Evolutionary conservation across 768 basidiomycete genomes (phyloP).

Genomic region (Kwoniella botswanensis): DNA sequence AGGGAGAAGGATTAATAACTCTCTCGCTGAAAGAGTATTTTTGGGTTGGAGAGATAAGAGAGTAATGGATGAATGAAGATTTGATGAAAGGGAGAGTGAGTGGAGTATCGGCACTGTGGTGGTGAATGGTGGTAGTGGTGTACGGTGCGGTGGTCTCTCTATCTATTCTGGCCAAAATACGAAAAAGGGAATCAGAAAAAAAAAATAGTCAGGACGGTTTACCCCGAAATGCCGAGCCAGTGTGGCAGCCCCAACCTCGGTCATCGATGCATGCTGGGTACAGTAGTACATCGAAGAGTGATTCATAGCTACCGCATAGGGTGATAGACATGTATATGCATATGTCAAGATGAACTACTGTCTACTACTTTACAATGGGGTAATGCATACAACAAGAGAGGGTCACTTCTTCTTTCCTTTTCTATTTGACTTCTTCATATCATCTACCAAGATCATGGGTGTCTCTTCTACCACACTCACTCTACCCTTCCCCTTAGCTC

Average conservation of each 20-base stretch:
- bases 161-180: not conserved
- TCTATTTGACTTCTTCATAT: constrained; percentile 1
- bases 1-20: constrained; percentile 7
- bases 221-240: not conserved
- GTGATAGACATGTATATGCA: no score
- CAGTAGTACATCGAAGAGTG: no score
- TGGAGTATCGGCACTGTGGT: constrained; percentile 8
- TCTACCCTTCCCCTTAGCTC: constrained; percentile 2
- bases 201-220: not conserved
- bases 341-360: no score
- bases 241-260: not conserved
- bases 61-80: not conserved
- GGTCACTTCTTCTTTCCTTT: constrained; percentile 22
- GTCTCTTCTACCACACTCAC: not conserved
- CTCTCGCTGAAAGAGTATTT: constrained; percentile 13
- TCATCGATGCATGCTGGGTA: not conserved
- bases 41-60: constrained; percentile 12
- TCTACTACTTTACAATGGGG: no score
- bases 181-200: not conserved
- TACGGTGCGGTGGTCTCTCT: not conserved
- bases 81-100: constrained; percentile 12
- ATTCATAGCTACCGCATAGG: no score
- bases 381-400: constrained; percentile 19
- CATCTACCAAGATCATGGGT: no score
- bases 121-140: constrained; percentile 5